Percentiles rank a stretch among this genome's conserved stretches.
phyloP scores from a whole-genome alignment of 192 early-diverging fungal genomes.

The Coemansia sp. region DNA sequence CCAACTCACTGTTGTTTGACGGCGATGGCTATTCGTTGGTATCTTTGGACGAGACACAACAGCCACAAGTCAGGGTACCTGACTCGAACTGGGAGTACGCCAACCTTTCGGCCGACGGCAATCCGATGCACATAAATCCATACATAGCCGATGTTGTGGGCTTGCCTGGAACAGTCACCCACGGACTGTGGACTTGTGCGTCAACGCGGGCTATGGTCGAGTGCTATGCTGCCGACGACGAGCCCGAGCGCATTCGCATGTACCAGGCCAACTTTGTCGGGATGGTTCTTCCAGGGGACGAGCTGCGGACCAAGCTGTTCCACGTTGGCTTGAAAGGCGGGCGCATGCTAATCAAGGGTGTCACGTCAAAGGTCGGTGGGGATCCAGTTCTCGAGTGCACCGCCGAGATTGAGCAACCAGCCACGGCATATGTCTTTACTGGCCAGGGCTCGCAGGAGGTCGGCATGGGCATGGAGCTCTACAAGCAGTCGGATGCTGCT shows the following conservation, averaged over 20 bases:
- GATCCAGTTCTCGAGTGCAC: conserved; percentile 67
- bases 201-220: conserved; percentile 90
- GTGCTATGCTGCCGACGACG: conserved; percentile 83
- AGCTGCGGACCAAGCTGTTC: conserved; percentile 75
- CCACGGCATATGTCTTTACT: conserved; percentile 92
- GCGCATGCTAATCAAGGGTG: conserved; percentile 87
- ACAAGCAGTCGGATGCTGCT: conserved; percentile 77
- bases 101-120: conserved; percentile 76
- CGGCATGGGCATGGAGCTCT: conserved; percentile 97
- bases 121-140: conserved; percentile 92
- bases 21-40: conserved; percentile 58
- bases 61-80: conserved; percentile 53
- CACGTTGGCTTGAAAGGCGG: conserved; percentile 93
- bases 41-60: not conserved
- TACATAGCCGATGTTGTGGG: conserved; percentile 87
- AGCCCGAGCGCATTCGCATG: conserved; percentile 75
- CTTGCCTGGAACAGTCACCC: conserved; percentile 87
- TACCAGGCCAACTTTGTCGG: conserved; percentile 82
- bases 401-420: conserved; percentile 89
- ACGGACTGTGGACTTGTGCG: conserved; percentile 94
- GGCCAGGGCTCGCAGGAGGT: conserved; percentile 94
- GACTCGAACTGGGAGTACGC: conserved; percentile 81
- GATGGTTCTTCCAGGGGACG: conserved; percentile 89
- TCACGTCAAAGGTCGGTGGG: conserved; percentile 76
- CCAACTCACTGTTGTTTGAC: conserved; percentile 71